Base-by-base conservation (phyloP, 495 filamentous ascomycete genomes). In the Amorphotheca resinae region DNA sequence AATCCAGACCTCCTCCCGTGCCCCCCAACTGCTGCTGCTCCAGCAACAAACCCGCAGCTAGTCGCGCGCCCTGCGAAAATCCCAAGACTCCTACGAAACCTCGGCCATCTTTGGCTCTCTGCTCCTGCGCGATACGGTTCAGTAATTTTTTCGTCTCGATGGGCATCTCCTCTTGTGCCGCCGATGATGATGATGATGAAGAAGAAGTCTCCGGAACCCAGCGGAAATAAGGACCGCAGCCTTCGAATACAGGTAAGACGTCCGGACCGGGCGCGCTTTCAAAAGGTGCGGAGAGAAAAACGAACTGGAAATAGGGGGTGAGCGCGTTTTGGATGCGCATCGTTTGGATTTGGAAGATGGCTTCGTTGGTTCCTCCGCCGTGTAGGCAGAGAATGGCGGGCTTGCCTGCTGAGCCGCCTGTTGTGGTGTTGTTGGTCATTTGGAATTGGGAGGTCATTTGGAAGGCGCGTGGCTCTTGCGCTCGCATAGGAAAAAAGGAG, bases 301-400 rank as follows among this genome's bases (percentile, higher is more conserved):
- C 43, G 43, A 63, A 57, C 15, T 53, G 44, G 43, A 64, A 64
- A 9, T 44, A 18, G 6, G 37, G 2, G 12, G 40, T 33, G 3
- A 56, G 46, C 4, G 31, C 22, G 14, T 22, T 34, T 30, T 43
- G 46, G 9, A 48, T 55, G 61, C 52, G 50, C 73, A 77, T 61
- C 8, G 74, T 72, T 47, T 80, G 74, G 2, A 73, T 68, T 44
- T 68, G 64, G 54, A 81, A 76, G 43, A 77, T 75, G 0, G 56
- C 44, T 30, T 57, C 66, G 49, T 73, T 79, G 22, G 77, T 80
- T 22, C 75, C 77, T 45, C 67, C 65, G 7, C 74, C 78, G 53
- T 82, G 77, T 14, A 82, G 73, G 45, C 74, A 76, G 32, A 83
- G 69, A 41, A 82, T 48, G 14, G 39, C 21, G 21, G 52, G 52